Base-by-base conservation (phyloP, 805 yeast genomes). In the Kregervanrija delftensis region DNA sequence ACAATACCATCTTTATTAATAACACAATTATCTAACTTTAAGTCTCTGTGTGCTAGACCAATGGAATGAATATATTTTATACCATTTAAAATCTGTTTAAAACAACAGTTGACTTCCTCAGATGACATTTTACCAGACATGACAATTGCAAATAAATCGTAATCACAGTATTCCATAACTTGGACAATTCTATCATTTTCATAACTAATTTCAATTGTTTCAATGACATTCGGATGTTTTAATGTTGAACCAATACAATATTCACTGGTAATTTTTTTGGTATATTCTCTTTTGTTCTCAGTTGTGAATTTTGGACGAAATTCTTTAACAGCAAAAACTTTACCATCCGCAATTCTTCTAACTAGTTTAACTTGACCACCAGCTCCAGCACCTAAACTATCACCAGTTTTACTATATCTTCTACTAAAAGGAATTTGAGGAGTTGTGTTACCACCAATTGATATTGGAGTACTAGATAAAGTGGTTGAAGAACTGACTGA, bases 111-210 rank as follows among this genome's bases (percentile, higher is more conserved):
- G 33, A 87, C 76, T 63, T 90, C 97, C 38, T 73, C 79, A 41
- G 73, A 66, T 1, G 82, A 65, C 97, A 90, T 90, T 56, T 86
- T 84, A 54, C 88, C 87, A 42, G 90, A 81, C 96, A 90, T 89
- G 31, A 90, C 96, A 46, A 90, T 86, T 10, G 96, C 96, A 65
- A 90, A 90, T 52, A 90, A 70, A 61, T 90, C 97, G 60, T 76
- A 89, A 53, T 90, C 96, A 63, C 96, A 89, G 63, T 87, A 90
- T 59, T 90, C 97, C 95, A 90, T 85, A 39, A 90, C 90, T 65
- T 90, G 96, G 55, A 84, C 79, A 47, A 88, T 83, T 45, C 91
- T 73, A 50, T 86, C 93, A 53, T 83, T 80, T 57, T 90, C 97
- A 64, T 87, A 88, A 39, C 90, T 83, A 42, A 90, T 88, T 59